A percentile compares a stretch with the other conserved stretches of the same genome.
Conservation (phyloP, 176 grass and related monocot species). For the Zea luxurians region DNA sequence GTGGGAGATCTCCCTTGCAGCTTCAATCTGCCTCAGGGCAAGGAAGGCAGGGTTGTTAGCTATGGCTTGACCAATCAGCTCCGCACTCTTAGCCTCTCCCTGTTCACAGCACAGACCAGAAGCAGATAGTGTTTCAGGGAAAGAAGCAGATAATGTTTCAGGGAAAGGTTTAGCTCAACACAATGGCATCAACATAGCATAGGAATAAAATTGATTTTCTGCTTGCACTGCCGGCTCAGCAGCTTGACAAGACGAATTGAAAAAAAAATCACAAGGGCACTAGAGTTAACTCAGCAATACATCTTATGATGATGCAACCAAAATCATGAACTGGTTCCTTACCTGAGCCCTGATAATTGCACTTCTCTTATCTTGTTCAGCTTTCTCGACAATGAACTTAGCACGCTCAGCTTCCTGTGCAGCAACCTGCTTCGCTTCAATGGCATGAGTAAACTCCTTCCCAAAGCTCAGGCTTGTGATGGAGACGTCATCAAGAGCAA, state of each 20-base stretch:
- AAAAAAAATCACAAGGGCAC: background rate
- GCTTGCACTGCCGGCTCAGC: background rate
- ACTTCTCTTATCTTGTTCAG: conserved; percentile 88
- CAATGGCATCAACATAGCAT: background rate
- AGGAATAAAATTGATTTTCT: background rate
- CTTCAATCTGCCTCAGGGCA: conserved; percentile 75
- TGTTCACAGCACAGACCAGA: conserved; percentile 22
- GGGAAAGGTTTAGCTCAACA: background rate
- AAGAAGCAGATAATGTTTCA: conserved; percentile 7
- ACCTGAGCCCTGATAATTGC: conserved; percentile 88
- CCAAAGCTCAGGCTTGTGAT: conserved; percentile 88
- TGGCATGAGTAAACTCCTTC: conserved; percentile 88
- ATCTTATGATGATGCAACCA: background rate
- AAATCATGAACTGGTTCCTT: background rate
- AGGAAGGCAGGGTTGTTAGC: conserved; percentile 81
- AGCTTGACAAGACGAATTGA: background rate
- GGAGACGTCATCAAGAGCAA: conserved; percentile 82
- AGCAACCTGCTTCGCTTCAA: conserved; percentile 88
- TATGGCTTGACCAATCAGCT: conserved; percentile 84
- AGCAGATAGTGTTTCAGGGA: conserved; percentile 3
- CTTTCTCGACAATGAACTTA: conserved; percentile 93
- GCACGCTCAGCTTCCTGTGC: conserved; percentile 86
- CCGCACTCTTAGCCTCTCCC: conserved; percentile 83
- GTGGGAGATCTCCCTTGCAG: conserved; percentile 73
- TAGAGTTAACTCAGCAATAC: background rate